phyloP scores from a whole-genome alignment of 371 early-diverging fungal genomes.

The Mortierella sp. region DNA sequence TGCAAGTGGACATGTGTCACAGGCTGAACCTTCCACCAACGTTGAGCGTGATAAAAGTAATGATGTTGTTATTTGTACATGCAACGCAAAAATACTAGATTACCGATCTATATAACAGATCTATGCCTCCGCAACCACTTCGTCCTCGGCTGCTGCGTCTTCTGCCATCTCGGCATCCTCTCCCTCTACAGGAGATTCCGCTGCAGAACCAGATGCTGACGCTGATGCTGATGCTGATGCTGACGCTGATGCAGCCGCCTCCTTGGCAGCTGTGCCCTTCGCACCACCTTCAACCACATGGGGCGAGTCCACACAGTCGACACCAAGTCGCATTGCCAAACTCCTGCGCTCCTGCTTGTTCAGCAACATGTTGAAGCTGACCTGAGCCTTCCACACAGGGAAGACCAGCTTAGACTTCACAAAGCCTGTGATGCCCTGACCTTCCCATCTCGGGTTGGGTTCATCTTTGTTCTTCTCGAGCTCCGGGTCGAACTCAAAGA shows the following conservation, averaged over 20 bases:
- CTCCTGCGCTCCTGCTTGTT: conserved; percentile 77
- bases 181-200: too few relatives aligned
- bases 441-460: conserved; percentile 56
- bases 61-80: too few relatives aligned
- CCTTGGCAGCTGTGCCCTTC: conserved; percentile 46
- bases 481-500: conserved; percentile 68
- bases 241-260: conserved; percentile 19
- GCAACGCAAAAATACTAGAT: too few relatives aligned
- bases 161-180: too few relatives aligned
- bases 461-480: conserved; percentile 50
- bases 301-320: conserved; percentile 51
- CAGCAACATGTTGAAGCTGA: conserved; percentile 76
- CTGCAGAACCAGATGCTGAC: too few relatives aligned
- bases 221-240: too few relatives aligned
- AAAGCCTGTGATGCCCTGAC: conserved; percentile 50
- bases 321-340: conserved; percentile 52
- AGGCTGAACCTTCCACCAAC: too few relatives aligned
- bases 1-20: too few relatives aligned
- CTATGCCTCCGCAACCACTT: too few relatives aligned
- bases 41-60: too few relatives aligned
- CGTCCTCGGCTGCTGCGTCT: too few relatives aligned
- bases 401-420: conserved; percentile 62
- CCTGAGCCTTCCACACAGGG: conserved; percentile 82
- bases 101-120: too few relatives aligned
- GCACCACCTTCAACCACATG: conserved; percentile 48